Evolutionary conservation across 768 basidiomycete species (phyloP).

Genomic region (Auricularia cornea): DNA sequence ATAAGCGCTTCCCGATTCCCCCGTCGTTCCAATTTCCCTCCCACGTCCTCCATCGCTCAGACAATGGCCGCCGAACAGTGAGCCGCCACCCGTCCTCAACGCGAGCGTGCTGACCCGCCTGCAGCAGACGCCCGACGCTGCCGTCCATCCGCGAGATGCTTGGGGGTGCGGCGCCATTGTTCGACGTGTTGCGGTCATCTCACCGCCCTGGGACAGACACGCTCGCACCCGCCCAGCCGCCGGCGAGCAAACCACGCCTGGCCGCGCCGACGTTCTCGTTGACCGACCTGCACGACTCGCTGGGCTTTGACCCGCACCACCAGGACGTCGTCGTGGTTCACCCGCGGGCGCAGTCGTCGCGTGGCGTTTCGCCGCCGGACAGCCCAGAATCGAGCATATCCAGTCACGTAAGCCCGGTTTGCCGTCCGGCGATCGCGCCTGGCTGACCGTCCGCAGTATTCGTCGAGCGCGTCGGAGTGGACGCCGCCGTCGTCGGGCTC

Average conservation of each 20-base stretch:
- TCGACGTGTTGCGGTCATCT: background rate
- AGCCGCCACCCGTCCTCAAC: background rate
- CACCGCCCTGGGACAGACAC: background rate
- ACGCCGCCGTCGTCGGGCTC: background rate
- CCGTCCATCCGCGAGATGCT: constrained; percentile 8
- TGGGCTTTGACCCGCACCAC: background rate
- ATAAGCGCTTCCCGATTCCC: background rate
- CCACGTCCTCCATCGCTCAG: background rate
- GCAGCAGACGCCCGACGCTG: constrained; percentile 2
- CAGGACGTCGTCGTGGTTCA: background rate
- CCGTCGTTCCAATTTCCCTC: background rate
- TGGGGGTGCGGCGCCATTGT: constrained; percentile 3
- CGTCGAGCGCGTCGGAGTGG: background rate
- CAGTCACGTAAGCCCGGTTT: background rate
- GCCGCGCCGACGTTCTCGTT: constrained; percentile 5
- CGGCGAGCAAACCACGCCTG: too few relatives aligned
- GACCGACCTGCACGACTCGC: background rate
- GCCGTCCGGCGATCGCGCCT: background rate
- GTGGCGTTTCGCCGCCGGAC: background rate
- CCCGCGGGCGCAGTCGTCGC: background rate
- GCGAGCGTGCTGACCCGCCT: background rate
- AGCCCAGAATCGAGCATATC: background rate
- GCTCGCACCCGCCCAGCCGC: too few relatives aligned
- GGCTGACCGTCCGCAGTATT: background rate
- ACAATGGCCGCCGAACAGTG: background rate